Base-by-base conservation (phyloP, 2,329 filamentous ascomycete genomes). In the Aspergillus ochraceoroseus region DNA sequence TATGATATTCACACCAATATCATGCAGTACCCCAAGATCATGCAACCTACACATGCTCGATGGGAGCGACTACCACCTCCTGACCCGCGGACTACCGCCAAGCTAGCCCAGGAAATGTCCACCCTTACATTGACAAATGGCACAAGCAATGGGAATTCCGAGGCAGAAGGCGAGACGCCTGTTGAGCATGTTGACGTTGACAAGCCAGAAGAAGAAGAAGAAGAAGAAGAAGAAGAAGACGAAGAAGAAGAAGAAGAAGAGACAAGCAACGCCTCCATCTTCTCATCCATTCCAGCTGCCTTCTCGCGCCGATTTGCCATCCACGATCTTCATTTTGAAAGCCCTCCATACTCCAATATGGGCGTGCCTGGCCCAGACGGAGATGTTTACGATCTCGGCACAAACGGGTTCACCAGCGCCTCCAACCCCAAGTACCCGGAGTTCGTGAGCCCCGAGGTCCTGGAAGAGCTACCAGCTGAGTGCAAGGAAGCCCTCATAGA, bases 1-100 rank as follows among this genome's bases (percentile, higher is more conserved):
- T 96, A 96, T 65, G 89, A 98, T 56, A 81, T 90, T 17, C 89
- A 96, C 68, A 96, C 92, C 38, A 98, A 98, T 63, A 68, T 77
- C 44, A 84, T 95, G 76, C 87, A 92, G 59, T 94, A 85, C 59
- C 90, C 92, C 0, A 79, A 79, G 47, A 84, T 76, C 57, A 94
- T 88, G 77, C 92, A 98, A 63, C 87, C 92, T 2, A 92, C 87
- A 2, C 85, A 87, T 53, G 87, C 81, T 7, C 82, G 83, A 44
- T 88, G 89, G 71, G 86, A 92, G 65, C 79, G 83, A 46, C 72
- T 94, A 2, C 63, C 75, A 2, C 68, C 72, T 1, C 58, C 67
- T 8, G 63, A 70, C 26, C 35, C 56, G 12, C 51, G 49, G 30
- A 34, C 44, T 20, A 46, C 59, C 7, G 50, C 39, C 29, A 58